These are phyloP conservation scores for Teunomyces barrocoloradensis DNA, from an alignment of 805 yeast genomes.

Conservation along the genomic window DNA sequence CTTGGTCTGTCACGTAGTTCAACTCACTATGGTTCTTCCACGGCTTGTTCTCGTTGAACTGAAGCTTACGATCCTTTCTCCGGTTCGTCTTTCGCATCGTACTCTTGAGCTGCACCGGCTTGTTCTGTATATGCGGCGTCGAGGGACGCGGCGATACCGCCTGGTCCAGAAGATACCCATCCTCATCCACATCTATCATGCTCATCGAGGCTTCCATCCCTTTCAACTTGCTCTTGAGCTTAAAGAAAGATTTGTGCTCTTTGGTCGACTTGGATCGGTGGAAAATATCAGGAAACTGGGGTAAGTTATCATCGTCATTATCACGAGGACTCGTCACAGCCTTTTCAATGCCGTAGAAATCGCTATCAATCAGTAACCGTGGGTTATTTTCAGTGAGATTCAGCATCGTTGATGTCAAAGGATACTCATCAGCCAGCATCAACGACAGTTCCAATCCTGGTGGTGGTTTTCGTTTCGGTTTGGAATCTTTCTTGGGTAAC, in stretches of 20 bases:
- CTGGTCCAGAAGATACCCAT: not conserved
- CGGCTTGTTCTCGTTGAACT: slow-evolving; percentile 85
- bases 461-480: slow-evolving; percentile 29
- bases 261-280: slow-evolving; percentile 4
- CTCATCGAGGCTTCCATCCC: slow-evolving; percentile 2
- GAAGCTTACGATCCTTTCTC: slow-evolving; percentile 36
- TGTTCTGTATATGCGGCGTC: slow-evolving; percentile 4
- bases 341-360: slow-evolving; percentile 2
- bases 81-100: slow-evolving; percentile 49
- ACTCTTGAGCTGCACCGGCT: slow-evolving; percentile 43
- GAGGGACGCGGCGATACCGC: not conserved
- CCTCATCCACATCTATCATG: not conserved
- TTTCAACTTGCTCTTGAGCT: slow-evolving; percentile 15
- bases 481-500: slow-evolving; percentile 3
- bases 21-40: slow-evolving; percentile 83
- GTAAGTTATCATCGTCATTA: slow-evolving; percentile 18
- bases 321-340: not conserved
- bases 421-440: not conserved
- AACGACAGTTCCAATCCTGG: slow-evolving; percentile 11
- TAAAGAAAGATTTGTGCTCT: slow-evolving; percentile 18
- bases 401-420: not conserved
- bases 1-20: slow-evolving; percentile 51
- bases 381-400: not conserved
- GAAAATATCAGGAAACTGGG: slow-evolving; percentile 32
- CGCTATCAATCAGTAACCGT: slow-evolving; percentile 3